Evolutionary conservation across 2,329 filamentous ascomycete species (phyloP).

Genomic region (Fusarium vanettenii): DNA sequence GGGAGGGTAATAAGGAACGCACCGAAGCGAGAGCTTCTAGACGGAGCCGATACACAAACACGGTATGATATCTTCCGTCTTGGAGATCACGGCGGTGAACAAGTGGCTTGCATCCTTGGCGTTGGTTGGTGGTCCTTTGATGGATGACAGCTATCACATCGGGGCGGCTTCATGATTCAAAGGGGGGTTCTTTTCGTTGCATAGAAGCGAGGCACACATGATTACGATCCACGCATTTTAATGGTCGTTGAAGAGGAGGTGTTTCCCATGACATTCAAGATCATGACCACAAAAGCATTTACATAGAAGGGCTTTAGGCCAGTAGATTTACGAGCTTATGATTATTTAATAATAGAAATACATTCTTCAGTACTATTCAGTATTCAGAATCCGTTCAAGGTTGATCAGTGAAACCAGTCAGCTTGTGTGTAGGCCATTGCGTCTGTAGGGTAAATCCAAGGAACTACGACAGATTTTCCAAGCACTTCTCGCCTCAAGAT

Average conservation of each 20-base stretch:
- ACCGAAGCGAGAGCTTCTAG: constrained; percentile 14
- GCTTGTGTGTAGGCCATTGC: not conserved
- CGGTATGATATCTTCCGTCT: not conserved
- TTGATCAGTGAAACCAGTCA: not conserved
- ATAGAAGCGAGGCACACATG: not conserved
- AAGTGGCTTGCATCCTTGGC: not conserved
- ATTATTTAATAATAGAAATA: not conserved
- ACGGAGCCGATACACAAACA: not conserved
- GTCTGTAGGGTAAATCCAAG: not conserved
- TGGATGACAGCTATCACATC: not conserved
- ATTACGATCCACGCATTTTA: not conserved
- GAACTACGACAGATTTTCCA: not conserved
- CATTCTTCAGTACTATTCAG: not conserved
- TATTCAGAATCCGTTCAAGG: no score
- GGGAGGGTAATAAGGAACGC: constrained; percentile 44
- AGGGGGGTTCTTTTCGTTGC: not conserved
- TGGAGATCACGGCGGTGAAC: not conserved
- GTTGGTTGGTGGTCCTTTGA: not conserved
- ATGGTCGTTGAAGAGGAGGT: not conserved
- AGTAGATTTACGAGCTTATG: not conserved
- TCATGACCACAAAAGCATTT: not conserved
- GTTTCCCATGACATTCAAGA: not conserved
- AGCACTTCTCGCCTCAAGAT: not conserved
- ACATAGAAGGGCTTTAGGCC: not conserved
- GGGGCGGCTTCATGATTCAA: not conserved